Percentiles rank a stretch among this genome's conserved stretches.
Conservation (phyloP, 2,329 filamentous ascomycete species). For the Cytospora paraplurivora region DNA sequence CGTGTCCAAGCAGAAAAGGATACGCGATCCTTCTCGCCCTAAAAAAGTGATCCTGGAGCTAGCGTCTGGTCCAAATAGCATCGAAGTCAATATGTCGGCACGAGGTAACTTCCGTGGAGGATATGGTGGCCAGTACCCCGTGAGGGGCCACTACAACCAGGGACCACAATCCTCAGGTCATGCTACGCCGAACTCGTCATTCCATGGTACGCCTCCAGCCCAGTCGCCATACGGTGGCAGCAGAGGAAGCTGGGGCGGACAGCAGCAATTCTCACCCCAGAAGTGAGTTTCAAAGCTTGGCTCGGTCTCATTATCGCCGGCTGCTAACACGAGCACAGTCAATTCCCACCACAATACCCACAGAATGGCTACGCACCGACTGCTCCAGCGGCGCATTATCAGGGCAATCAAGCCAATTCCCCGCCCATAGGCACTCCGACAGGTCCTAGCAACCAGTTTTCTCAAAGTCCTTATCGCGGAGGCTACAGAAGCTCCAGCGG, state of each 20-base stretch:
- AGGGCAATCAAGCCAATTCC: slow-evolving; percentile 49
- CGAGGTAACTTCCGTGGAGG: slow-evolving; percentile 47
- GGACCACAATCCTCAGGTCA: slow-evolving; percentile 41
- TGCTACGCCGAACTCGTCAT: slow-evolving; percentile 47
- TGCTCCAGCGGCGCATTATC: slow-evolving; percentile 55
- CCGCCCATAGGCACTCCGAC: slow-evolving; percentile 59
- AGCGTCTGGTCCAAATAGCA: slow-evolving; percentile 51
- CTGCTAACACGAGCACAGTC: slow-evolving; percentile 48
- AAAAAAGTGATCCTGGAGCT: slow-evolving; percentile 37
- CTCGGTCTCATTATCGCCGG: background rate
- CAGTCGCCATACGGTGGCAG: slow-evolving; percentile 46
- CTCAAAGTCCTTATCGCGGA: slow-evolving; percentile 48
- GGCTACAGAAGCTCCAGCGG: slow-evolving; percentile 51
- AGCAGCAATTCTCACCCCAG: slow-evolving; percentile 43
- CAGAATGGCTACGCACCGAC: slow-evolving; percentile 54
- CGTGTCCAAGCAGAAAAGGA: slow-evolving; percentile 38
- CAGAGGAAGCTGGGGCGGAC: slow-evolving; percentile 44
- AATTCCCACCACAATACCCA: slow-evolving; percentile 64
- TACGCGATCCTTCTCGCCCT: slow-evolving; percentile 30
- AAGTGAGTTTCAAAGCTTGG: slow-evolving; percentile 40
- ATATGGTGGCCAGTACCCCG: slow-evolving; percentile 43
- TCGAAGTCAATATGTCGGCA: slow-evolving; percentile 53
- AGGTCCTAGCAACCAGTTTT: slow-evolving; percentile 58
- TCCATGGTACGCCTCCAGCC: slow-evolving; percentile 47
- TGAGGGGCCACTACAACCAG: slow-evolving; percentile 41